Percentiles rank a stretch among this genome's conserved stretches.
Evolutionary conservation across 768 basidiomycete species (phyloP).

Genomic region (Sistotremastrum niveocremeum): DNA sequence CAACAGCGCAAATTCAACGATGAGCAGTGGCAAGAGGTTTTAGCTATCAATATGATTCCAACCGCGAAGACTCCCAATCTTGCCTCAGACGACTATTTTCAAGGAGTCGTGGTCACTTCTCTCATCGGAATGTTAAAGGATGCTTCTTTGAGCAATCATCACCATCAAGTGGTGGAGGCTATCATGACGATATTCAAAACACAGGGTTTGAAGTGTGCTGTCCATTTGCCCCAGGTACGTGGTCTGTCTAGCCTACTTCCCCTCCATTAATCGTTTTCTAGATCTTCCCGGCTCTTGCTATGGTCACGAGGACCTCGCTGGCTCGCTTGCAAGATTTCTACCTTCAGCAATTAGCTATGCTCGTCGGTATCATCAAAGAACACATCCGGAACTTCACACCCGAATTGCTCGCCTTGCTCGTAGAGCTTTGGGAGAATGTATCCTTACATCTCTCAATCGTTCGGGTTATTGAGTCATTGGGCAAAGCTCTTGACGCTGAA

Average conservation of each 20-base stretch:
- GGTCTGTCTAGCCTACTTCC: constrained; percentile 2
- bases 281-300: constrained; percentile 90
- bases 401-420: constrained; percentile 73
- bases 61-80: constrained; percentile 45
- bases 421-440: constrained; percentile 80
- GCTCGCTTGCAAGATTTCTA: constrained; percentile 85
- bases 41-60: constrained; percentile 56
- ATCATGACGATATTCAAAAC: constrained; percentile 99
- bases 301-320: constrained; percentile 70
- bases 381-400: constrained; percentile 88
- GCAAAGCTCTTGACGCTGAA: constrained; percentile 88
- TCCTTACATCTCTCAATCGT: constrained; percentile 85
- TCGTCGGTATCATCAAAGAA: constrained; percentile 93
- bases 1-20: background rate
- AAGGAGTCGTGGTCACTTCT: constrained; percentile 85
- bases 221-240: constrained; percentile 81
- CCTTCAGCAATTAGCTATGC: constrained; percentile 87
- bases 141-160: constrained; percentile 70
- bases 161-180: constrained; percentile 91
- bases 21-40: constrained; percentile 36
- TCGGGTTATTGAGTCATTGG: constrained; percentile 82
- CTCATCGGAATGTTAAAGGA: constrained; percentile 82
- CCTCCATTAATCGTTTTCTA: background rate
- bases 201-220: constrained; percentile 90
- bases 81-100: constrained; percentile 90